Evolutionary conservation across 345 rosid species (phyloP).

Genomic region (Euphorbia tirucalli): DNA sequence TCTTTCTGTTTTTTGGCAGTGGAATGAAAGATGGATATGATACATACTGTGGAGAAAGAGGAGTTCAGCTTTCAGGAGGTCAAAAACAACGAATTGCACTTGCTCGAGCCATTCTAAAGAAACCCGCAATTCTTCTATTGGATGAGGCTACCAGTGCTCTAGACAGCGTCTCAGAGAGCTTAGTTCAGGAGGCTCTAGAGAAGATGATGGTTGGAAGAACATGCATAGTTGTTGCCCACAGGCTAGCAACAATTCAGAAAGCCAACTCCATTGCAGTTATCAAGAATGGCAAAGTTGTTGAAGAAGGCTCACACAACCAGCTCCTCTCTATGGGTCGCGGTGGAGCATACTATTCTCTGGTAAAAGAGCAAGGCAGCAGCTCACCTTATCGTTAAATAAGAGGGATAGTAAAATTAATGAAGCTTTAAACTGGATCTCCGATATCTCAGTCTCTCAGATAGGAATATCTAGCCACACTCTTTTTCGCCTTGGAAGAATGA

Average conservation of each 20-base stretch:
- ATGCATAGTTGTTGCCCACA: constrained; percentile 51
- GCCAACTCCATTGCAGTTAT: constrained; percentile 49
- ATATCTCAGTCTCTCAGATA: not conserved
- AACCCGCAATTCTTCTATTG: constrained; percentile 57
- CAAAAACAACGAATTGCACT: constrained; percentile 73
- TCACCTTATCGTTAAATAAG: constrained; percentile 27
- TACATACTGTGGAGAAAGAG: constrained; percentile 64
- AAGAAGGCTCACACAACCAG: constrained; percentile 56
- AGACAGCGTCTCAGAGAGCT: constrained; percentile 54
- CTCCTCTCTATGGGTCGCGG: constrained; percentile 38
- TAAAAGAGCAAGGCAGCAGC: constrained; percentile 35
- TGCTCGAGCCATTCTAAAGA: constrained; percentile 66
- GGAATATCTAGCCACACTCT: too few species aligned
- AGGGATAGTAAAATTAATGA: not conserved
- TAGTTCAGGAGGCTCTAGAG: constrained; percentile 62
- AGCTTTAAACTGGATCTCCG: not conserved
- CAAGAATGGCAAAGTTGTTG: constrained; percentile 48
- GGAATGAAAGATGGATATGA: constrained; percentile 69
- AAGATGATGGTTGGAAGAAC: constrained; percentile 61
- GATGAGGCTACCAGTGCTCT: constrained; percentile 83
- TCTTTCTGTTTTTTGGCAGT: constrained; percentile 25
- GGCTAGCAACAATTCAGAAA: constrained; percentile 61
- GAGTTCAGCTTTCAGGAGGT: constrained; percentile 68
- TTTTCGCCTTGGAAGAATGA: not conserved
- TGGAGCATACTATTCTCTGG: constrained; percentile 45